Evolutionary conservation across 345 rosid species (phyloP), one percentile per base, ranked within the genome.

Genomic region (Linum trigynum): DNA sequence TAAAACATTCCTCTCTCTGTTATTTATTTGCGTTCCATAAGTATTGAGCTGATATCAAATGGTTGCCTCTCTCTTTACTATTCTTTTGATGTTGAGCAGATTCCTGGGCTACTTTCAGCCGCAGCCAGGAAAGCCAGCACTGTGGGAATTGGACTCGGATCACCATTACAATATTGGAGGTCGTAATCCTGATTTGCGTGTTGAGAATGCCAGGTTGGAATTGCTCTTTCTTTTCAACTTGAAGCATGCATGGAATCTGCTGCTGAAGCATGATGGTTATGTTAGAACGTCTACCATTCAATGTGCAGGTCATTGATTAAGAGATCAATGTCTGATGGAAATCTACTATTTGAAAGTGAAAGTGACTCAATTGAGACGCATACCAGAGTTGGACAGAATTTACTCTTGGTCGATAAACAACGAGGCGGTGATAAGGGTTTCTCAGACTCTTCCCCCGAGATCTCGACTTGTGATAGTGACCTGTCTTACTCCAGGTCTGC

Each of bases 321-420:
- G 78, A 84, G 96, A 78, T 94, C 97, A 48, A 65, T 85, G 56
- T 94, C 99, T 40, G 97, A 86, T 63, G 95, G 99, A 59, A 90
- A 83, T 74, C 81, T 94, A 62, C 66, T 72, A 5, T 64, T 71
- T 51, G 91, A 83, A 70, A 76, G 71, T 51, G 91, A 83, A 71
- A 76, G 69, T 50, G 85, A 78, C 65, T 51, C 83, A 55, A 68
- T 74, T 37, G 38, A 72, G 8, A 61, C 74, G 64, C 67, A 74
- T 55, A 51, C 77, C 65, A 70, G 72, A 62, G 64, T 62, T 15
- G 78, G 74, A 69, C 82, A 61, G 43, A 69, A 63, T 71, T 79
- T 69, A 66, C 68, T 23, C 32, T 23, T 73, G 40, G 35, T 65
- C 55, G 88, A 68, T 14, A 79, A 69, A 15, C 69, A 60, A 48